Percentiles rank a stretch among this genome's conserved stretches.
Conservation (phyloP, 345 rosid genomes). For the Euclidium syriacum region DNA sequence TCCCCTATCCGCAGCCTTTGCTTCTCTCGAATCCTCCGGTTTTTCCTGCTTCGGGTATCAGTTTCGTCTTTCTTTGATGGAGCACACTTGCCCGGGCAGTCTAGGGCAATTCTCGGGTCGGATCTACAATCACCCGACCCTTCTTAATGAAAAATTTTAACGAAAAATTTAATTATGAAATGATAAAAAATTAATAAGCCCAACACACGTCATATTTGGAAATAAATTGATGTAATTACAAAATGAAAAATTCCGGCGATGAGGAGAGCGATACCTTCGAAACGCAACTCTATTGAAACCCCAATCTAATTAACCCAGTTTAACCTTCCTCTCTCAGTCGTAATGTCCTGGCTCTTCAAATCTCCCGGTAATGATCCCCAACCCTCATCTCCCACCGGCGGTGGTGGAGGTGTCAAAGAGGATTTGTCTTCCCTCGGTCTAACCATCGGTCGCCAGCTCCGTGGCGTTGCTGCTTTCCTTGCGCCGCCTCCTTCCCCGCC, state of each 20-base stretch:
- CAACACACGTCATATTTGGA: too few relatives aligned
- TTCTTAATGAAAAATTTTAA: too few relatives aligned
- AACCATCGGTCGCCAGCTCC: constrained; percentile 50
- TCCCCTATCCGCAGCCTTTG: not conserved
- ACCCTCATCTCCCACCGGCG: not conserved
- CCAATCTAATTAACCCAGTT: not conserved
- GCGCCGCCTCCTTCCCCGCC: constrained; percentile 46
- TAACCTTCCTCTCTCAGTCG: not conserved
- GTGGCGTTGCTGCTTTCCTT: constrained; percentile 57
- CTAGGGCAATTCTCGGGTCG: constrained; percentile 26
- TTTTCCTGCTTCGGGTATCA: not conserved
- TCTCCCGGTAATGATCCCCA: constrained; percentile 33
- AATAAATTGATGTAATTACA: too few relatives aligned
- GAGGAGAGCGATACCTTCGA: too few relatives aligned
- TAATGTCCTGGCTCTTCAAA: constrained; percentile 65
- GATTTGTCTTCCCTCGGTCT: constrained; percentile 39
- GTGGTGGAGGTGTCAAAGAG: constrained; percentile 25
- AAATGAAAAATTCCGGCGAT: too few relatives aligned
- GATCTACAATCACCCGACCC: not conserved
- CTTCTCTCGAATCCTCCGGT: not conserved
- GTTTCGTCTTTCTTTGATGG: not conserved
- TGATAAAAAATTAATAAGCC: too few relatives aligned
- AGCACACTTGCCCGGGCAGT: not conserved
- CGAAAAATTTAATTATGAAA: too few relatives aligned
- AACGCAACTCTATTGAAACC: too few relatives aligned